Evolutionary conservation across 2,329 filamentous ascomycete species (phyloP).

Genomic region (Penicillium glabrum): DNA sequence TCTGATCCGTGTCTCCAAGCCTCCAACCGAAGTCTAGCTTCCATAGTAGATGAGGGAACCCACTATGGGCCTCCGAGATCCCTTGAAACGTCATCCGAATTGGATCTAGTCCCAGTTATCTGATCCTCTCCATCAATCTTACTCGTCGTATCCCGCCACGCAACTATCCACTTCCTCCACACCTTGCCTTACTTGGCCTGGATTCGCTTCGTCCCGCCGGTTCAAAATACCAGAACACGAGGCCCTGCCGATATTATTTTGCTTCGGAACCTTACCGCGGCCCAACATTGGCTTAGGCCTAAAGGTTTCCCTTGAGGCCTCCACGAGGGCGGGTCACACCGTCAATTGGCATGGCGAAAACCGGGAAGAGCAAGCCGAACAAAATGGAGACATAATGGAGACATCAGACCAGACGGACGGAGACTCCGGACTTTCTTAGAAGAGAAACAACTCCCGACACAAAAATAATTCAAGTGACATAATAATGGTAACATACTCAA

Average conservation of each 20-base stretch:
- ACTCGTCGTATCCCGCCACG: constrained; percentile 17
- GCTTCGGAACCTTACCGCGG: not conserved
- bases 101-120: constrained; percentile 24
- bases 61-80: constrained; percentile 12
- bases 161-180: constrained; percentile 26
- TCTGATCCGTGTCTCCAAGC: not conserved
- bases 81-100: constrained; percentile 18
- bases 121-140: constrained; percentile 20
- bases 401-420: constrained; percentile 1
- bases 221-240: not conserved
- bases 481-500: constrained; percentile 29
- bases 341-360: not conserved
- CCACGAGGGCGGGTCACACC: not conserved
- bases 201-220: constrained; percentile 13
- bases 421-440: not conserved
- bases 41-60: constrained; percentile 2
- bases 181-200: not conserved
- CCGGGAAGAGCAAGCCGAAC: not conserved
- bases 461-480: constrained; percentile 17
- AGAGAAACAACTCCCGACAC: constrained; percentile 11
- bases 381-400: not conserved
- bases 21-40: not conserved
- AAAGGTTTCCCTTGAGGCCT: not conserved
- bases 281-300: not conserved
- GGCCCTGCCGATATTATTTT: not conserved